Evolutionary conservation across 768 basidiomycete species (phyloP).

Genomic region (Leccinum variicolor): DNA sequence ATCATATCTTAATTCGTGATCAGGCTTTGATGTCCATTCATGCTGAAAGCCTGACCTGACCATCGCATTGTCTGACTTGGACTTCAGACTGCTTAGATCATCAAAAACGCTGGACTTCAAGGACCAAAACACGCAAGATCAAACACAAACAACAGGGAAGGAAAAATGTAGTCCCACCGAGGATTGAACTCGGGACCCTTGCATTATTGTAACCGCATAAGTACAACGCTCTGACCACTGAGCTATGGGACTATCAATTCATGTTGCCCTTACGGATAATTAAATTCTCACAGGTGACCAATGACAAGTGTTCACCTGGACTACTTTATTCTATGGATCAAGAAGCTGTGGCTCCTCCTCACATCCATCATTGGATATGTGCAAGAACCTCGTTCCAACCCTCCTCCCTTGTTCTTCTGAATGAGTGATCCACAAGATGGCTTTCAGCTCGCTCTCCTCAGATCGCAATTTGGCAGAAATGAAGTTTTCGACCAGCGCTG

Average conservation of each 20-base stretch:
- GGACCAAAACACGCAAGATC: neutral
- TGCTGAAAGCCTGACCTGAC: neutral
- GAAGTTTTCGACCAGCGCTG: slow-evolving; percentile 60
- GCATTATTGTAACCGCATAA: slow-evolving; percentile 55
- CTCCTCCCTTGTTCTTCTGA: slow-evolving; percentile 75
- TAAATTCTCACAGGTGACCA: neutral
- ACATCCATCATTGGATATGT: slow-evolving; percentile 42
- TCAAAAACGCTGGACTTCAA: neutral
- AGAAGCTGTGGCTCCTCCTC: slow-evolving; percentile 35
- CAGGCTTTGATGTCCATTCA: neutral
- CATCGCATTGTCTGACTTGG: neutral
- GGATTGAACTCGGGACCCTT: slow-evolving; percentile 64
- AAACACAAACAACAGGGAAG: neutral
- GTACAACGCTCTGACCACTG: slow-evolving; percentile 63
- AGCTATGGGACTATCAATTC: slow-evolving; percentile 47
- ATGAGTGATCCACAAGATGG: slow-evolving; percentile 87
- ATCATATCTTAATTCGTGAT: neutral
- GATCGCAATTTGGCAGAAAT: slow-evolving; percentile 52
- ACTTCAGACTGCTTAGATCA: neutral
- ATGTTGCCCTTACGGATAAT: fast-evolving
- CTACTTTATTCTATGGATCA: slow-evolving; percentile 22
- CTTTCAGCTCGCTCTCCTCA: slow-evolving; percentile 52
- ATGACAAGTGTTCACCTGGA: neutral
- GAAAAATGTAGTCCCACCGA: slow-evolving; percentile 55
- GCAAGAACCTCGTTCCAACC: slow-evolving; percentile 67